A percentile compares a stretch with the other conserved stretches of the same genome.
Conservation (phyloP, 1,284 basidiomycete species). For the Cutaneotrichosporon sp. region DNA sequence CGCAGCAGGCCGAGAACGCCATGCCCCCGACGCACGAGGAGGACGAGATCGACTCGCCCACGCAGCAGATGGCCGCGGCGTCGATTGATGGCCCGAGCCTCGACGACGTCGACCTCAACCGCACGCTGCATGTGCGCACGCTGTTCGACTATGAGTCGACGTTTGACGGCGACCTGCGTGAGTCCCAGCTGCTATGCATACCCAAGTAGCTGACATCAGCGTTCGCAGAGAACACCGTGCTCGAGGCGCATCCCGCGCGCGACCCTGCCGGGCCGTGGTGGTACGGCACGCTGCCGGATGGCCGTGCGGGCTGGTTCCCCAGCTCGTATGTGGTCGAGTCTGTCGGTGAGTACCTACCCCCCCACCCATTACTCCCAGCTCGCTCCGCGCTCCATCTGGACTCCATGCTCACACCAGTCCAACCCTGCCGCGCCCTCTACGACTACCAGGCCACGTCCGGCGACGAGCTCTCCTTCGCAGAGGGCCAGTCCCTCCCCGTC, state of each 20-base stretch:
- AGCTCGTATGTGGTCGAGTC: constrained; percentile 80
- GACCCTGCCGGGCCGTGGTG: constrained; percentile 73
- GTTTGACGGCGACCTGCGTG: constrained; percentile 81
- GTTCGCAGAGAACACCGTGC: constrained; percentile 78
- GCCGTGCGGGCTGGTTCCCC: constrained; percentile 85
- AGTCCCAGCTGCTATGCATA: too few relatives aligned
- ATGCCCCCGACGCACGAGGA: constrained; percentile 38
- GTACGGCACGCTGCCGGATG: constrained; percentile 72
- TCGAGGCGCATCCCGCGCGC: constrained; percentile 82
- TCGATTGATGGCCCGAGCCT: constrained; percentile 24
- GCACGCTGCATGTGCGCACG: constrained; percentile 67
- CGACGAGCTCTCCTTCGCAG: constrained; percentile 79
- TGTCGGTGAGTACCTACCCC: constrained; percentile 60
- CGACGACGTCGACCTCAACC: constrained; percentile 23
- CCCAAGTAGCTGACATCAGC: constrained; percentile 56
- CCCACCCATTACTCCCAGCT: background rate
- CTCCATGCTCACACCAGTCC: constrained; percentile 1
- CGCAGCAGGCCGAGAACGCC: constrained; percentile 25
- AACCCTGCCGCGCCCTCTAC: constrained; percentile 63
- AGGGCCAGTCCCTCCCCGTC: constrained; percentile 73
- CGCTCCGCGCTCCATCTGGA: background rate
- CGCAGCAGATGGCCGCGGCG: constrained; percentile 6
- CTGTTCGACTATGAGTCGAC: constrained; percentile 82
- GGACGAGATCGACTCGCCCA: constrained; percentile 54
- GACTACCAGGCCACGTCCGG: constrained; percentile 67